Base-by-base conservation (phyloP, 139 green algal genomes). In the Coelastrella sp. region DNA sequence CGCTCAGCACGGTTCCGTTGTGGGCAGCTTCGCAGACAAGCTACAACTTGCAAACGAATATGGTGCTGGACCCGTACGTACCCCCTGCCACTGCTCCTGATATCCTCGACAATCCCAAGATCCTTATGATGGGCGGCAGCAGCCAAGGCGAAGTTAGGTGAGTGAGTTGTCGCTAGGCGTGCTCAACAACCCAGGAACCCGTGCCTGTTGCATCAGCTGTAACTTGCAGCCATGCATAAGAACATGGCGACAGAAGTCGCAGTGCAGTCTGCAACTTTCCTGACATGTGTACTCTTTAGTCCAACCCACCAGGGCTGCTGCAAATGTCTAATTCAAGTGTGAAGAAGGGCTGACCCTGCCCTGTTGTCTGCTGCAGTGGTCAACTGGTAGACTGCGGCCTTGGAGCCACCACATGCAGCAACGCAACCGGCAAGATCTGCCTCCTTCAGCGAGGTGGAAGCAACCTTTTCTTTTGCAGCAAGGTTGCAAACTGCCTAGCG, bases 401-500 rank as follows among this genome's bases (percentile, higher is more conserved):
- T 3, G 74, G 74, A 16, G 7, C 16, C 14, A 59, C 22, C 13
- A 57, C n/a, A 22, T 80, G 74, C 74, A 58, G 7, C 16, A 64
- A 64, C 5, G 80, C 80, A 7, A 14, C 61, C 4, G 64, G 81
- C 7, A 61, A 58, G 13, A 78, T 87, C 23, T 87, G 81, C n/a
- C 23, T 87, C 5, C 56, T 87, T 7, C 81, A 87, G 47, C 23
- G 81, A 17, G 81, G 81, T 68, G 64, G 32, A 13, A 13, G 22
- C 23, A 8, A 19, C 4, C 16, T 47, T 47, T 47, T 22, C 7
- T 76, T 86, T 20, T 87, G 81, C 20, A 32, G 19, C 81, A 87
- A 87, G 23, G 81, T 87, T 17, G 13, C 54, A 10, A 87, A 77
- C 64, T 87, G 81, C 81, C 23, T 78, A 64, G 81, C 81, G 0